phyloP scores from a whole-genome alignment of 495 filamentous ascomycete genomes.

The Annulohypoxylon maeteangense region DNA sequence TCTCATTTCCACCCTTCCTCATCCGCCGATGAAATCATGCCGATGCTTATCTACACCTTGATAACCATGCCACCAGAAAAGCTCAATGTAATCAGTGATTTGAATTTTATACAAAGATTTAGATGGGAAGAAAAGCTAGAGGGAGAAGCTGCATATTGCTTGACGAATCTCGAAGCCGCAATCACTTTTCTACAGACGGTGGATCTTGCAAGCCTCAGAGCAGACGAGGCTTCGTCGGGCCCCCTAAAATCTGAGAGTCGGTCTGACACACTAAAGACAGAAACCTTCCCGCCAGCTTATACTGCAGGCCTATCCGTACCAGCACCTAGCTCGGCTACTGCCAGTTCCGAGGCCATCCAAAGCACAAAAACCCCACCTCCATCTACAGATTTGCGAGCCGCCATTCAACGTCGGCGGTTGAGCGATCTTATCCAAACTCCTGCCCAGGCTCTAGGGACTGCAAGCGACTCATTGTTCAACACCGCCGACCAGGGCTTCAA shows the following conservation, averaged over 20 bases:
- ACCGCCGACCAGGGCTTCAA: constrained; percentile 92
- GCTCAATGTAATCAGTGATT: constrained; percentile 90
- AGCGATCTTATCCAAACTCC: constrained; percentile 88
- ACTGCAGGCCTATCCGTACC: constrained; percentile 56
- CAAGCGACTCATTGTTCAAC: constrained; percentile 82
- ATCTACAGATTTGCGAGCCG: constrained; percentile 54
- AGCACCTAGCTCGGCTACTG: constrained; percentile 46
- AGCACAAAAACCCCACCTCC: constrained; percentile 54
- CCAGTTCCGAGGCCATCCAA: constrained; percentile 51
- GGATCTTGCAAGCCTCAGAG: constrained; percentile 88
- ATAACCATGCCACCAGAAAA: constrained; percentile 89
- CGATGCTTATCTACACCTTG: constrained; percentile 93
- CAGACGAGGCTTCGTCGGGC: constrained; percentile 75
- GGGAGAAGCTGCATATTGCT: constrained; percentile 93
- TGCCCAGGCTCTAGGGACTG: constrained; percentile 79
- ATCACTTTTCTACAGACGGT: constrained; percentile 98
- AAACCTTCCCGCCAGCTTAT: constrained; percentile 63
- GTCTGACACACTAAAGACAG: constrained; percentile 58
- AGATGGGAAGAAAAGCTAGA: constrained; percentile 85
- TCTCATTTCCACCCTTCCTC: constrained; percentile 83
- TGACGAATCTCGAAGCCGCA: constrained; percentile 95
- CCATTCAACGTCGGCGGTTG: constrained; percentile 69
- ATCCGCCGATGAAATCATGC: constrained; percentile 95
- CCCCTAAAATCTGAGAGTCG: constrained; percentile 64
- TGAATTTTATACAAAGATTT: constrained; percentile 94